A percentile compares a stretch with the other conserved stretches of the same genome.
Conservation (phyloP, 306 rosid genomes). For the Biancaea sappan region DNA sequence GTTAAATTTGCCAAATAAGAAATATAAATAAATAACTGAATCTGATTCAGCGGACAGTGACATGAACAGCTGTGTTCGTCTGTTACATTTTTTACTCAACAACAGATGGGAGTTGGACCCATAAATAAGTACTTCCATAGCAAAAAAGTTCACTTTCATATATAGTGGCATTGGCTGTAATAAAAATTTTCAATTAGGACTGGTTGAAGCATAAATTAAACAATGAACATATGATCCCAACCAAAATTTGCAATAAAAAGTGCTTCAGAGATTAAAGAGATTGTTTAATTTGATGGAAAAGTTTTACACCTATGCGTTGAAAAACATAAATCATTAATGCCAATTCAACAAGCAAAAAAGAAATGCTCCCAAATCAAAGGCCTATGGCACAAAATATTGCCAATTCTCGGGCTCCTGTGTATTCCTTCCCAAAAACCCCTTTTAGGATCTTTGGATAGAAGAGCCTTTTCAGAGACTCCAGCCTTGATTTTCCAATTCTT, state of each 20-base stretch:
- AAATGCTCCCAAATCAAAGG: conserved; percentile 80
- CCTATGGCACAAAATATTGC: conserved; percentile 76
- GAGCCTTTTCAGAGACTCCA: conserved; percentile 77
- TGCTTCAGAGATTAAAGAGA: too few relatives aligned
- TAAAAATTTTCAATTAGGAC: neutral
- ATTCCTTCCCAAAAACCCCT: conserved; percentile 62
- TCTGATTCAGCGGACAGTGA: too few relatives aligned
- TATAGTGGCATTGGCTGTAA: neutral
- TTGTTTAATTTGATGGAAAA: neutral
- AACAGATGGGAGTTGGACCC: neutral
- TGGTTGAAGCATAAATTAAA: neutral
- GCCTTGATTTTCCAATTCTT: conserved; percentile 70
- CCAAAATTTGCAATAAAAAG: too few relatives aligned
- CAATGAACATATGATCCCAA: neutral
- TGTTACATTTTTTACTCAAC: neutral
- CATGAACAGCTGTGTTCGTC: neutral
- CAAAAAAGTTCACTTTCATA: neutral
- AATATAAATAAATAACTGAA: too few relatives aligned
- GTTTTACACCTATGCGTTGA: neutral
- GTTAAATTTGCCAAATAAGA: neutral
- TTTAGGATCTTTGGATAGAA: conserved; percentile 39
- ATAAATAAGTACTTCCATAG: neutral
- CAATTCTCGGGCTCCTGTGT: conserved; percentile 89
- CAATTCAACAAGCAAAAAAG: conserved; percentile 25
- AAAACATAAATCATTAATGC: conserved; percentile 14